Percentiles rank a stretch among this genome's conserved stretches.
Conservation (phyloP, 768 basidiomycete species). For the Boletus coccyginus region DNA sequence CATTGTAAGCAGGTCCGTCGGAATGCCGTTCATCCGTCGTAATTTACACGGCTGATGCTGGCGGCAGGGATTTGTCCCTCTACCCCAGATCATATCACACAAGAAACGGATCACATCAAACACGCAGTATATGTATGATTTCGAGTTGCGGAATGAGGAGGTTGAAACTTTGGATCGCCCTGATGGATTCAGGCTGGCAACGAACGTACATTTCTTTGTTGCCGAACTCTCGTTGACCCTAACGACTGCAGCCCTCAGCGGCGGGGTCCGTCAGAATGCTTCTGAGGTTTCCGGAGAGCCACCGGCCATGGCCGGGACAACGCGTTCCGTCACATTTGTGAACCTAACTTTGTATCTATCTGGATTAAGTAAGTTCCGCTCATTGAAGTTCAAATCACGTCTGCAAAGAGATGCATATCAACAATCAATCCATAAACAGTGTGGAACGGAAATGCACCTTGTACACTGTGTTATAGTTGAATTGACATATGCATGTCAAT, state of each 20-base stretch:
- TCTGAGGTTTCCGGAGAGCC: constrained; percentile 3
- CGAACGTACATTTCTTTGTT: background rate
- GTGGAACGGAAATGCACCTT: too few relatives aligned
- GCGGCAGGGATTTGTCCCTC: constrained; percentile 43
- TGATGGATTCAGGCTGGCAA: constrained; percentile 45
- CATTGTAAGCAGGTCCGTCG: background rate
- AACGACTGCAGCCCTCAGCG: background rate
- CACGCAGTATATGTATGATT: constrained; percentile 55
- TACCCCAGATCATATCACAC: constrained; percentile 58
- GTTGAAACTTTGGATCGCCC: constrained; percentile 48
- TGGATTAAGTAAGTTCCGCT: background rate
- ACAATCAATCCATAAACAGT: too few relatives aligned
- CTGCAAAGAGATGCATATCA: too few relatives aligned
- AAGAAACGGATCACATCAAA: constrained; percentile 56
- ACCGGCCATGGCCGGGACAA: background rate
- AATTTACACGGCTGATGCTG: background rate
- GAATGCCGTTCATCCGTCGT: background rate
- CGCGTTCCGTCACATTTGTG: constrained; percentile 1
- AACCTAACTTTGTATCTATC: constrained; percentile 21
- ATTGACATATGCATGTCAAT: too few relatives aligned
- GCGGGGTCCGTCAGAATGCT: constrained; percentile 9
- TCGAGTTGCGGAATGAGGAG: constrained; percentile 50
- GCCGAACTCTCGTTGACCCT: background rate
- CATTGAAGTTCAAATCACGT: background rate
- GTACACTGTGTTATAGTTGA: too few relatives aligned